These are phyloP conservation scores for Syncephalastrum sp. DNA, from an alignment of 371 early-diverging fungal genomes.

Conservation along the genomic window DNA sequence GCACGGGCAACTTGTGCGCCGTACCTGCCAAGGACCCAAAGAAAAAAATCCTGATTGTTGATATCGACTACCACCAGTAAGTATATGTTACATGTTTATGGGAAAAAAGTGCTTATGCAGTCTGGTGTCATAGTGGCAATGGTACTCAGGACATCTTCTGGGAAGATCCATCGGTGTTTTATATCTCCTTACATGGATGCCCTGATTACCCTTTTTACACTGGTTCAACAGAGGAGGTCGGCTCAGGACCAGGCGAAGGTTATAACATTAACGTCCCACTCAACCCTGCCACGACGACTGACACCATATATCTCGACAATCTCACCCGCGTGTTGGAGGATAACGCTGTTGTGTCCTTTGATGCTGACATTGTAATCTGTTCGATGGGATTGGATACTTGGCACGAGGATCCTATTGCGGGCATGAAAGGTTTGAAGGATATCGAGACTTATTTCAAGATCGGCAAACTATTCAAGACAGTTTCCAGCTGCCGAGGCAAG, in stretches of 20 bases:
- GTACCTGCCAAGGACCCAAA: conserved; percentile 15
- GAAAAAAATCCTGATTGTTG: conserved; percentile 52
- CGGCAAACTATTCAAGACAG: conserved; percentile 41
- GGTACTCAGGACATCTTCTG: conserved; percentile 77
- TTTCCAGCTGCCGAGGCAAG: conserved; percentile 21
- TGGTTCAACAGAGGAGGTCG: conserved; percentile 57
- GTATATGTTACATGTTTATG: not conserved
- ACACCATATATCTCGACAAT: conserved; percentile 45
- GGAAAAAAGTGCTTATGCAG: not conserved
- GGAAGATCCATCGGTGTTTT: conserved; percentile 51
- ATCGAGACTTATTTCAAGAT: conserved; percentile 52
- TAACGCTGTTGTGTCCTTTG: conserved; percentile 30
- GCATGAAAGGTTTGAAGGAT: conserved; percentile 41
- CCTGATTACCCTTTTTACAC: conserved; percentile 63
- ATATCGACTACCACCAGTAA: conserved; percentile 70
- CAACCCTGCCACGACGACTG: conserved; percentile 36
- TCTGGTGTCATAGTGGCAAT: conserved; percentile 52
- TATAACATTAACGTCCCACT: conserved; percentile 76
- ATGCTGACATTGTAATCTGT: conserved; percentile 51
- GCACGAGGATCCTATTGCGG: conserved; percentile 68
- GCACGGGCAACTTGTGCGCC: conserved; percentile 12
- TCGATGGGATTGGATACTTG: conserved; percentile 64
- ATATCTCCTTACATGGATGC: conserved; percentile 53
- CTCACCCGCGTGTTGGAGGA: conserved; percentile 28
- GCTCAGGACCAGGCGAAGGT: conserved; percentile 54